Base-by-base conservation (phyloP, 306 rosid genomes). In the Acacia crassicarpa region DNA sequence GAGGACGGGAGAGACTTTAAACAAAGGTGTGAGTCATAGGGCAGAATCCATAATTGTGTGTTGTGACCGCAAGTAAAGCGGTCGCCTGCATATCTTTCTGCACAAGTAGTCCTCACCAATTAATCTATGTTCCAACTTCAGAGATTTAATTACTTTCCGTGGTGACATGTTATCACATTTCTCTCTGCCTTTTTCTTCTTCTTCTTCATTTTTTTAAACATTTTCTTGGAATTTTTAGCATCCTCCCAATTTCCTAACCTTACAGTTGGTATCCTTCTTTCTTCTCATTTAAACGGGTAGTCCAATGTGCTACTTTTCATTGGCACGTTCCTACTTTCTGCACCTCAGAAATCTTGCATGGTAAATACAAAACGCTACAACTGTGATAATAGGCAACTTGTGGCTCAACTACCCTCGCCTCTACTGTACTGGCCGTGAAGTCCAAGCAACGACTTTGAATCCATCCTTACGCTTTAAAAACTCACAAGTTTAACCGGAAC, bases 401-500 rank as follows among this genome's bases (percentile, higher is more conserved):
- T 81, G 81, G 82, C 78, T 56, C 67, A 20, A 56, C 62, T 27
- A 12, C 17, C 15, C 41, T 22, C 5, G 33, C 16, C 11, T 10
- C 67, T 74, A 19, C 43, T 16, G 56, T 43, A 9, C 49, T 19
- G 32, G 2, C 33, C 46, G 72, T 78, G 65, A 79, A 78, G 86
- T 78, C 84, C 80, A 81, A 79, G 68, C 51, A 58, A 51, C 59
- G 27, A 82, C 82, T 80, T 84, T 62, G 62, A 84, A 49, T 75
- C 63, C 74, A 14, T 14, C 53, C 25, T 8, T 17, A 69, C 43
- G 73, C 77, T 78, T 63, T 73, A 67, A 46, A 59, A 80, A 80
- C 53, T 87, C 89, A 87, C 92, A 82, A 80, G 87, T 82, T 80
- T 80, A 72, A 20, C 78, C 77, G 67, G 85, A 35, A 38, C 78